Evolutionary conservation across 1,284 basidiomycete genomes (phyloP).

Genomic region (Melampsora occidentalis): DNA sequence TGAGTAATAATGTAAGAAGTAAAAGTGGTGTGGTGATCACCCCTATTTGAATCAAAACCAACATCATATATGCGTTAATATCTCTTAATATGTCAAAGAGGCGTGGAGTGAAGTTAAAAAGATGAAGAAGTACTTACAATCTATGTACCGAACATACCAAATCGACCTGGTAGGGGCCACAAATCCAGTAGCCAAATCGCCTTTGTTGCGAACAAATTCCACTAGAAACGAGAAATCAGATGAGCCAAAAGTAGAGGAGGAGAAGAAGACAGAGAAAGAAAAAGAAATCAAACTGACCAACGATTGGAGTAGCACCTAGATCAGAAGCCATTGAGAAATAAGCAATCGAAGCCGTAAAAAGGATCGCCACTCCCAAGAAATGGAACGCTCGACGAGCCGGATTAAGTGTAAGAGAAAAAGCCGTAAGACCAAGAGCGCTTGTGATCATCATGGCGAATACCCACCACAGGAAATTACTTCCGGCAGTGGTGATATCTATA

Average conservation of each 20-base stretch:
- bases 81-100: too few relatives aligned
- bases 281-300: constrained; percentile 57
- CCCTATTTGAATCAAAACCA: constrained; percentile 42
- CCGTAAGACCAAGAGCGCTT: constrained; percentile 49
- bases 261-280: too few relatives aligned
- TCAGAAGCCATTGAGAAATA: constrained; percentile 65
- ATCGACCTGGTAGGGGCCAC: constrained; percentile 57
- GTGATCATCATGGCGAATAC: constrained; percentile 53
- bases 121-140: constrained; percentile 52
- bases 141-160: constrained; percentile 63
- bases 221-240: background rate
- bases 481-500: constrained; percentile 44
- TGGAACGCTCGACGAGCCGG: constrained; percentile 49
- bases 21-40: constrained; percentile 62
- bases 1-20: constrained; percentile 60
- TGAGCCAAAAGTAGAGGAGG: too few relatives aligned
- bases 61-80: too few relatives aligned
- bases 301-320: constrained; percentile 61
- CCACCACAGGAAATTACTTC: constrained; percentile 59
- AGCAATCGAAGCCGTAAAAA: constrained; percentile 53
- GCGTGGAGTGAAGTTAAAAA: too few relatives aligned
- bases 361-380: constrained; percentile 46
- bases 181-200: constrained; percentile 48
- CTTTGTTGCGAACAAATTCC: constrained; percentile 45
- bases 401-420: constrained; percentile 51